These are phyloP conservation scores for Dothideomycetidae sp. DNA, from an alignment of 2,329 filamentous ascomycete genomes.

Conservation along the genomic window DNA sequence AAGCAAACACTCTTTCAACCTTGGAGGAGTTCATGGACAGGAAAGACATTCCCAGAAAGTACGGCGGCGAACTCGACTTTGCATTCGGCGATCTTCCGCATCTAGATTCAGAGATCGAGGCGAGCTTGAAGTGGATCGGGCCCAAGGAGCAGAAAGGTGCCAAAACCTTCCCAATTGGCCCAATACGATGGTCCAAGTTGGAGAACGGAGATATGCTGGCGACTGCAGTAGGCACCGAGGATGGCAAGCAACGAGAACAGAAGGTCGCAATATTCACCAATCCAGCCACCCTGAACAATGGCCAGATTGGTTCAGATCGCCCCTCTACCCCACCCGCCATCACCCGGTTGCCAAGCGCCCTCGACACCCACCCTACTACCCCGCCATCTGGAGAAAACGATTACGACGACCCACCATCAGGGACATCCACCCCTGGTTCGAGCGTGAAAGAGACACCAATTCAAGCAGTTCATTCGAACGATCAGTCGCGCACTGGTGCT, in stretches of 20 bases:
- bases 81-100: slow-evolving; percentile 60
- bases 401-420: slow-evolving; percentile 3
- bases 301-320: not conserved
- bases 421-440: slow-evolving; percentile 1
- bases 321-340: slow-evolving; percentile 5
- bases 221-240: slow-evolving; percentile 30
- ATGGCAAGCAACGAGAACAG: slow-evolving; percentile 26
- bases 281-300: not conserved
- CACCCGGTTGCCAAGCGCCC: slow-evolving; percentile 14
- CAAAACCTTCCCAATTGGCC: slow-evolving; percentile 33
- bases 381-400: slow-evolving; percentile 9
- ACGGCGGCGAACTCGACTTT: slow-evolving; percentile 77
- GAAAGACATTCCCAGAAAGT: slow-evolving; percentile 73
- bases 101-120: slow-evolving; percentile 44
- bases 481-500: slow-evolving; percentile 3
- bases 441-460: slow-evolving; percentile 6
- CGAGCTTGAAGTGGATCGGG: slow-evolving; percentile 28
- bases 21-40: slow-evolving; percentile 70
- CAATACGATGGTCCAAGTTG: slow-evolving; percentile 32
- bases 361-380: slow-evolving; percentile 15
- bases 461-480: slow-evolving; percentile 5
- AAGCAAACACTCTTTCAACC: slow-evolving; percentile 59
- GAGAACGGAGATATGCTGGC: slow-evolving; percentile 30
- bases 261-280: slow-evolving; percentile 27
- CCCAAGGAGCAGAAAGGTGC: slow-evolving; percentile 16